These are phyloP conservation scores for Patellaria atrata DNA, from an alignment of 495 filamentous ascomycete genomes.

Conservation along the genomic window DNA sequence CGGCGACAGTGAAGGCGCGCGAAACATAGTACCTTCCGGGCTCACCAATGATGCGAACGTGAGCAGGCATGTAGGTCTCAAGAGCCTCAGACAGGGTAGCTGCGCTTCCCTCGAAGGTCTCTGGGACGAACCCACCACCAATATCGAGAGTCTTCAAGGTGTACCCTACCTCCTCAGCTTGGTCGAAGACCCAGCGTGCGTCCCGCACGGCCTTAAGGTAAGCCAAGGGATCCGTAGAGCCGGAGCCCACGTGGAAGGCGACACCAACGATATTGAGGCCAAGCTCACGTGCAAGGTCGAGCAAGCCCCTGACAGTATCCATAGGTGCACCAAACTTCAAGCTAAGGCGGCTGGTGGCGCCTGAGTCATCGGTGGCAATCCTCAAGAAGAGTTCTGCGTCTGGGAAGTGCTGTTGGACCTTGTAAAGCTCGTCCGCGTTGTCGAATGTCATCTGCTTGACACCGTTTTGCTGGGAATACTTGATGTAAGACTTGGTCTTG, in stretches of 20 bases:
- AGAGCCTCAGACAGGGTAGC: slow-evolving; percentile 62
- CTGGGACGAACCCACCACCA: slow-evolving; percentile 83
- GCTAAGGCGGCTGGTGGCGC: slow-evolving; percentile 83
- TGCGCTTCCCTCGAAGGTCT: slow-evolving; percentile 85
- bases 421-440: slow-evolving; percentile 94
- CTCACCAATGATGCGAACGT: slow-evolving; percentile 84
- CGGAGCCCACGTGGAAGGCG: slow-evolving; percentile 95
- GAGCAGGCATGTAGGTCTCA: slow-evolving; percentile 72
- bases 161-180: slow-evolving; percentile 64
- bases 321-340: slow-evolving; percentile 91
- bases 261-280: slow-evolving; percentile 92
- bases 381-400: slow-evolving; percentile 83
- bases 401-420: slow-evolving; percentile 83
- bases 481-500: slow-evolving; percentile 96
- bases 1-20: slow-evolving; percentile 82
- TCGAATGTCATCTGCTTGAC: slow-evolving; percentile 99
- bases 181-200: slow-evolving; percentile 78
- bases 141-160: slow-evolving; percentile 81
- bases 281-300: slow-evolving; percentile 70
- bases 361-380: slow-evolving; percentile 91
- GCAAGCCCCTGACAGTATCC: slow-evolving; percentile 60
- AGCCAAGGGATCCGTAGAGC: slow-evolving; percentile 75
- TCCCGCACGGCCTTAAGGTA: slow-evolving; percentile 85
- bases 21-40: slow-evolving; percentile 92
- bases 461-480: slow-evolving; percentile 64